These are phyloP conservation scores for Salicornia ramosissima DNA, from an alignment of 148 eudicot genomes.

Conservation along the genomic window DNA sequence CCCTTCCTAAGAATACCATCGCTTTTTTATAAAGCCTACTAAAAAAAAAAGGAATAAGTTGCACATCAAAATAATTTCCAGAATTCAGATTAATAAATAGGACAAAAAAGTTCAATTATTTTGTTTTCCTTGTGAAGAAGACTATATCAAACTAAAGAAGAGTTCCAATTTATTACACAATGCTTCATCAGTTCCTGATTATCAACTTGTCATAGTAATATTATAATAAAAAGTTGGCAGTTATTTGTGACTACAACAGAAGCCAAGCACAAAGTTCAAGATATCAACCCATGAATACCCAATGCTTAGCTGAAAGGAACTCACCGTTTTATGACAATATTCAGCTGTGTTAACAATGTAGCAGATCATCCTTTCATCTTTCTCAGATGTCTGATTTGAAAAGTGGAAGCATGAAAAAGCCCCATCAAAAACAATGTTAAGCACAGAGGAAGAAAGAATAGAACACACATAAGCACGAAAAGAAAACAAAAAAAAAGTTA, in stretches of 20 bases:
- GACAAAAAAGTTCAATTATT: constrained; percentile 1
- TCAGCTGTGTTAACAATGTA: constrained; percentile 95
- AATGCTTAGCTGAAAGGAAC: constrained; percentile 29
- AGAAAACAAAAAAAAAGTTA: background rate
- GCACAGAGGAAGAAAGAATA: background rate
- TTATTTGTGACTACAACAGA: constrained; percentile 1
- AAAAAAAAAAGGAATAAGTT: too few species aligned
- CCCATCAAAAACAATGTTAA: background rate
- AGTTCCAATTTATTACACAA: background rate
- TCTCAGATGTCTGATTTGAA: constrained; percentile 76
- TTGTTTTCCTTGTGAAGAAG: background rate
- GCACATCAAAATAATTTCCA: background rate
- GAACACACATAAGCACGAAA: background rate
- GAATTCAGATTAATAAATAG: background rate
- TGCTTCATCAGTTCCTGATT: background rate
- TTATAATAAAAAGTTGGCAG: background rate
- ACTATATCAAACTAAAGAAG: background rate
- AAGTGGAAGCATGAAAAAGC: background rate
- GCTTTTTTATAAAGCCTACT: background rate
- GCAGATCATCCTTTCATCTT: constrained; percentile 86
- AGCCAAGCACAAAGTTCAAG: constrained; percentile 9
- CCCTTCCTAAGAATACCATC: background rate
- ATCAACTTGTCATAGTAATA: constrained; percentile 6
- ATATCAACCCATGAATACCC: constrained; percentile 4
- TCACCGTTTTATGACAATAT: constrained; percentile 93